These are phyloP conservation scores for Entomophthora muscae DNA, from an alignment of 371 early-diverging fungal species.

Conservation along the genomic window DNA sequence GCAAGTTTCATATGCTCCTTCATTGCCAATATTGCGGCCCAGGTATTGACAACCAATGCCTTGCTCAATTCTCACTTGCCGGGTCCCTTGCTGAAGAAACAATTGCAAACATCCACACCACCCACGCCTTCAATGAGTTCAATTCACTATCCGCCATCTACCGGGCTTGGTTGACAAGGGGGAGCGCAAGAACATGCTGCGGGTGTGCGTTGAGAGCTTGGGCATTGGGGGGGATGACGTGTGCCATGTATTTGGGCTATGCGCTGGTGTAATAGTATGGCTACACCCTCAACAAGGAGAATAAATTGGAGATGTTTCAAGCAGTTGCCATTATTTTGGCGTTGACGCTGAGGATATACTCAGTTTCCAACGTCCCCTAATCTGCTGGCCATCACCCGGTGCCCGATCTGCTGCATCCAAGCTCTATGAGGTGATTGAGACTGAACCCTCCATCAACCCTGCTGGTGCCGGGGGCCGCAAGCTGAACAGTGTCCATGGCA, in stretches of 20 bases:
- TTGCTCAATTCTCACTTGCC: constrained; percentile 33
- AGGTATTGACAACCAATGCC: no score
- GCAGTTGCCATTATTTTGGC: constrained; percentile 9
- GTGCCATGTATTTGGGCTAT: constrained; percentile 33
- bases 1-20: constrained; percentile 32
- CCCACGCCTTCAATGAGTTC: constrained; percentile 67
- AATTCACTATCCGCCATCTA: constrained; percentile 32
- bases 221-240: constrained; percentile 43
- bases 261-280: constrained; percentile 36
- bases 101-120: constrained; percentile 69
- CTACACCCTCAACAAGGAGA: constrained; percentile 18
- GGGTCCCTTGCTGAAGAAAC: constrained; percentile 68
- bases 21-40: constrained; percentile 25
- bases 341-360: constrained; percentile 7
- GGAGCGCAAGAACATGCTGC: constrained; percentile 28
- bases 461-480: constrained; percentile 45
- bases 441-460: constrained; percentile 42
- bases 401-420: constrained; percentile 40
- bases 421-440: constrained; percentile 57
- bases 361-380: constrained; percentile 16
- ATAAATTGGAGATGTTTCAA: background rate
- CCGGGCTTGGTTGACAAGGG: constrained; percentile 27
- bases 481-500: constrained; percentile 27
- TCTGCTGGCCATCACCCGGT: constrained; percentile 32
- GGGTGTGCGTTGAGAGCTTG: constrained; percentile 26